These are phyloP conservation scores for Pythium coloratum DNA, from an alignment of 352 stramenopile species.

Conservation along the genomic window DNA sequence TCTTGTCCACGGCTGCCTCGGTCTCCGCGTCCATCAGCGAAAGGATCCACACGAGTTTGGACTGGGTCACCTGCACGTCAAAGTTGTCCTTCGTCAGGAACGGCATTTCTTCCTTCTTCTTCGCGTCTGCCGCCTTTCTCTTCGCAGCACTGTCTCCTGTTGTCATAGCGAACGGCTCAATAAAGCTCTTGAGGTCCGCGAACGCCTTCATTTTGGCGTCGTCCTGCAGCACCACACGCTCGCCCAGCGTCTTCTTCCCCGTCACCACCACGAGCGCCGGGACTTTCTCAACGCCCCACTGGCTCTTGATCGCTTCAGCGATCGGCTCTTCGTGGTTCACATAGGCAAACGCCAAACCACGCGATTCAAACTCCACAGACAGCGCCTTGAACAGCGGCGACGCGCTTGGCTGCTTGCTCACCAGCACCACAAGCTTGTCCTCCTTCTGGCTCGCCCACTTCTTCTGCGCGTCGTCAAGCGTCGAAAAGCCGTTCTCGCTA, in stretches of 20 bases:
- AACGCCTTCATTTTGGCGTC: slow-evolving; percentile 57
- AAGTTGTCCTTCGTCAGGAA: slow-evolving; percentile 53
- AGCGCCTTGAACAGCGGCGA: slow-evolving; percentile 62
- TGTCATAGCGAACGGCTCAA: slow-evolving; percentile 40
- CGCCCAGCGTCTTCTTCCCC: slow-evolving; percentile 4
- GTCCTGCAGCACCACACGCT: slow-evolving; percentile 16
- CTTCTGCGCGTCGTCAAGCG: slow-evolving; percentile 23
- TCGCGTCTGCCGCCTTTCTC: not conserved
- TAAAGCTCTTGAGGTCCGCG: slow-evolving; percentile 52
- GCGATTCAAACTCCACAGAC: slow-evolving; percentile 53
- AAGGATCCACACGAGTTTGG: slow-evolving; percentile 66
- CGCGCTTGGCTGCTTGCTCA: slow-evolving; percentile 65
- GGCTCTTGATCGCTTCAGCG: slow-evolving; percentile 31
- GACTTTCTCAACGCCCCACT: slow-evolving; percentile 38
- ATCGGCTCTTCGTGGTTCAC: slow-evolving; percentile 39
- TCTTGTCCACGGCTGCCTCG: slow-evolving; percentile 33
- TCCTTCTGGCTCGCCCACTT: slow-evolving; percentile 23
- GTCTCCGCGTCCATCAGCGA: slow-evolving; percentile 48
- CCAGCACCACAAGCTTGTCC: slow-evolving; percentile 41
- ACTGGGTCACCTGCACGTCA: slow-evolving; percentile 46
- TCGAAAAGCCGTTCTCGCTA: slow-evolving; percentile 10
- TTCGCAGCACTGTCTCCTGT: slow-evolving; percentile 14
- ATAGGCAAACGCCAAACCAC: slow-evolving; percentile 56
- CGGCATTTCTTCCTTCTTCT: slow-evolving; percentile 32
- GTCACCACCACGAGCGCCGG: slow-evolving; percentile 50